Base-by-base conservation (phyloP, 805 yeast species). In the Saturnispora serradocipensis region DNA sequence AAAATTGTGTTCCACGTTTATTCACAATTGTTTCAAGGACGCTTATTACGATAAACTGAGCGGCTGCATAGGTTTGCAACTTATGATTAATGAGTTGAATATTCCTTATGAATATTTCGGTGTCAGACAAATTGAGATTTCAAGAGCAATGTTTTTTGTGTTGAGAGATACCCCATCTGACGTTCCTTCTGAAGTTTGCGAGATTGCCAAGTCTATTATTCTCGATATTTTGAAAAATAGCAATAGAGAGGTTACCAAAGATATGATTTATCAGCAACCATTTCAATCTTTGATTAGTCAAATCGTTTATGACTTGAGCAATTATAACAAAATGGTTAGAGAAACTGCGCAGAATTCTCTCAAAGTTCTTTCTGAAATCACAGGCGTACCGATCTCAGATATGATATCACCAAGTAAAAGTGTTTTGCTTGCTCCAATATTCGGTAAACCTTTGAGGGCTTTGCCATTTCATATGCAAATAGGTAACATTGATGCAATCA, bases 401-500 rank as follows among this genome's bases (percentile, higher is more conserved):
- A 77, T 95, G 59, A 82, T 95, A 67, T 79, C 82, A 4, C 90
- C 91, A 18, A 90, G 95, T 49, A 88, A 89, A 59, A 83, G 81
- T 46, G 80, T 90, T 25, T 71, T 95, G 28, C 69, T 93, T 45
- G 86, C 95, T 0, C 98, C 99, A 6, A 93, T 93, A 22, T 95
- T 93, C 72, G 96, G 96, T 3, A 93, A 93, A 63, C 99, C 99
- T 0, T 69, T 93, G 53, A 76, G 99, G 56, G 99, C 99, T 0
- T 73, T 93, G 55, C 99, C 99, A 0, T 93, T 95, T 70, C 93
- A 96, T 4, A 93, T 91, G 96, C 99, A 95, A 69, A 93, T 93
- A 52, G 99, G 99, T 36, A 90, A 93, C 65, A 90, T 93, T 55
- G 98, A 93, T 67, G 98, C 98, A 1, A 87, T 93, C n/a, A 83